phyloP scores from a whole-genome alignment of 805 yeast species.

The Hanseniaspora thailandica region DNA sequence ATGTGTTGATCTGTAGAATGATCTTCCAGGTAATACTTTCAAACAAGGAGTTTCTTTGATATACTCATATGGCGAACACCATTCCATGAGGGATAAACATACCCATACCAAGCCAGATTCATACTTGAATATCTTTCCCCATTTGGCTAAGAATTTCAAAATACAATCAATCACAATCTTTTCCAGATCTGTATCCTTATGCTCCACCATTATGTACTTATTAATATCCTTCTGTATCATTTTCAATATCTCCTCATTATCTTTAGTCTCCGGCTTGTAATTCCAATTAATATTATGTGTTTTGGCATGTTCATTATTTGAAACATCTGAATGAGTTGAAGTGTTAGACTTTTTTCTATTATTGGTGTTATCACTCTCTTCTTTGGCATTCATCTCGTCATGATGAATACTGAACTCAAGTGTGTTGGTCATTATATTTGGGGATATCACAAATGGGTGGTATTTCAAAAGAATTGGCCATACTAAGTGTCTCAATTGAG shows the following conservation, averaged over 20 bases:
- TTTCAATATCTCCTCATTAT: conserved; percentile 21
- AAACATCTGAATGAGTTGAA: conserved; percentile 20
- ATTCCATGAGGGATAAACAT: conserved; percentile 77
- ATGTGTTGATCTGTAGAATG: conserved; percentile 14
- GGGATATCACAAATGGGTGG: conserved; percentile 75
- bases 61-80: conserved; percentile 47
- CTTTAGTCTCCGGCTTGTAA: conserved; percentile 16
- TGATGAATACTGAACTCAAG: conserved; percentile 17
- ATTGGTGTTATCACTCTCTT: neutral
- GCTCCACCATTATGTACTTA: conserved; percentile 43
- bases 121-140: conserved; percentile 69
- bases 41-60: neutral
- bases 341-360: conserved; percentile 3
- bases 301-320: conserved; percentile 25
- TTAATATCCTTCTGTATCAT: conserved; percentile 46
- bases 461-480: conserved; percentile 76
- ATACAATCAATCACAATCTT: conserved; percentile 22
- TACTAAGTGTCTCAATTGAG: conserved; percentile 57
- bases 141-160: conserved; percentile 52
- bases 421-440: conserved; percentile 55
- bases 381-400: neutral
- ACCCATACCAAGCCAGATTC: conserved; percentile 80
- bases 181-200: conserved; percentile 17
- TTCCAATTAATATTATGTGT: conserved; percentile 18
- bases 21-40: conserved; percentile 14